Evolutionary conservation across 1,139 yeast species (phyloP).

Genomic region (Diutina siamensis): DNA sequence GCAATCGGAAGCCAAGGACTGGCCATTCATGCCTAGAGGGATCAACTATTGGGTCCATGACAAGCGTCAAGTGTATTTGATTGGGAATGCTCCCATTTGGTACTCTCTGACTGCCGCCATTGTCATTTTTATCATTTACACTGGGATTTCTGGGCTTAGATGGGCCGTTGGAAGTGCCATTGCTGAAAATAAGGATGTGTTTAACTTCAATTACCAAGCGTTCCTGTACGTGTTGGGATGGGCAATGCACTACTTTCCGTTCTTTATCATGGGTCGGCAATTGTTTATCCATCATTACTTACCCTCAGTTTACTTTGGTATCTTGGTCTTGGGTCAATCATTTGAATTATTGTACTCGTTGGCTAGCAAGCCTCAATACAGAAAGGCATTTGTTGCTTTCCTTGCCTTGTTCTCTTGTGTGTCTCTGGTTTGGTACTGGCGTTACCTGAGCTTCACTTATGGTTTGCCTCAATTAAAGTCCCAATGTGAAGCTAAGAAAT

Average conservation of each 20-base stretch:
- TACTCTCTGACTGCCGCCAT: constrained; percentile 64
- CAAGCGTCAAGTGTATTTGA: constrained; percentile 66
- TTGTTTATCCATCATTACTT: constrained; percentile 87
- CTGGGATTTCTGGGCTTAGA: constrained; percentile 44
- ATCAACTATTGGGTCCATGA: constrained; percentile 88
- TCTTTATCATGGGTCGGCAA: constrained; percentile 89
- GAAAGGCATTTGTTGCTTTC: constrained; percentile 21
- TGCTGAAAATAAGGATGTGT: constrained; percentile 42
- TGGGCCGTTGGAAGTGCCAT: constrained; percentile 63
- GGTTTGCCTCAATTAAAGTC: constrained; percentile 73
- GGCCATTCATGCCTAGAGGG: constrained; percentile 89
- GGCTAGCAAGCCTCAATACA: constrained; percentile 14
- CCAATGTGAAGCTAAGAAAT: constrained; percentile 51
- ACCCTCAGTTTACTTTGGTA: constrained; percentile 83
- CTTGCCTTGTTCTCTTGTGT: constrained; percentile 37
- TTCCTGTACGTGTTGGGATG: constrained; percentile 69
- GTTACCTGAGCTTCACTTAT: constrained; percentile 66
- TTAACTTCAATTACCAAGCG: constrained; percentile 62
- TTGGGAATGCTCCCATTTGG: constrained; percentile 91
- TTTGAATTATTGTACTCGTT: constrained; percentile 39
- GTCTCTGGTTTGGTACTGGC: constrained; percentile 44
- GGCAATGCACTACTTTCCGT: constrained; percentile 77
- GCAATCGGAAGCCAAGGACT: constrained; percentile 78
- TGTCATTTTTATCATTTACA: constrained; percentile 41
- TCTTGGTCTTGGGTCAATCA: constrained; percentile 72